Conservation (phyloP, 2,329 filamentous ascomycete species). For the Achaetomium macrosporum region DNA sequence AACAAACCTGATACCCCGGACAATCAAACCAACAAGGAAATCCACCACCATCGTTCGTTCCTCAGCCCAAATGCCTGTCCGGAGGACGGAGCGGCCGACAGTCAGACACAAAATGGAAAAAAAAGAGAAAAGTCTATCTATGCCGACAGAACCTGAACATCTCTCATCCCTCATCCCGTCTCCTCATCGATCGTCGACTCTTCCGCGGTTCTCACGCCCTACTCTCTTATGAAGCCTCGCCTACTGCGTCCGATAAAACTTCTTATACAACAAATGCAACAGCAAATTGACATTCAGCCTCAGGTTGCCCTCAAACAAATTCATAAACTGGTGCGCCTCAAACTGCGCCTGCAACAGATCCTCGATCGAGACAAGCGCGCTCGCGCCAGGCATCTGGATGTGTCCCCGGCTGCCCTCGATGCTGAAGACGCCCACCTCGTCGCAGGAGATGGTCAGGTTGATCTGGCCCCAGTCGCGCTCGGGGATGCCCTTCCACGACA, state of each 20-base stretch:
- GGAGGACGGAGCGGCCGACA: neutral
- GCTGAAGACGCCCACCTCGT: slow-evolving; percentile 89
- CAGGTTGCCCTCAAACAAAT: slow-evolving; percentile 78
- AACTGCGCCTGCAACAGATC: slow-evolving; percentile 95
- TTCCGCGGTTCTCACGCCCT: neutral
- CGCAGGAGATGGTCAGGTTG: slow-evolving; percentile 89
- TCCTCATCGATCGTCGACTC: neutral
- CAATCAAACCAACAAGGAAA: neutral
- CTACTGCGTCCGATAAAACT: slow-evolving; percentile 80
- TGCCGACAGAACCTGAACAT: neutral
- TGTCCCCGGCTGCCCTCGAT: slow-evolving; percentile 86
- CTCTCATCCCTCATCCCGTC: neutral
- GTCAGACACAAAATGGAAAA: neutral
- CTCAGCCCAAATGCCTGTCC: too few relatives aligned
- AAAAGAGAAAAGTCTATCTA: slow-evolving; percentile 7
- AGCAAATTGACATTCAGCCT: slow-evolving; percentile 94
- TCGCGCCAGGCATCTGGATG: slow-evolving; percentile 94
- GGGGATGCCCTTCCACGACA: slow-evolving; percentile 79
- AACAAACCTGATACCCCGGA: too few relatives aligned
- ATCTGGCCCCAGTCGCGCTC: slow-evolving; percentile 85
- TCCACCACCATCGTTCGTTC: too few relatives aligned
- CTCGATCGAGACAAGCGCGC: slow-evolving; percentile 81
- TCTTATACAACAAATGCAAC: slow-evolving; percentile 96
- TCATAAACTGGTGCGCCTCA: slow-evolving; percentile 94
- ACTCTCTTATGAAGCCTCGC: neutral